Percentiles rank a stretch among this genome's conserved stretches.
Conservation (phyloP, 2,329 filamentous ascomycete species). For the Hyphodiscus sp. region DNA sequence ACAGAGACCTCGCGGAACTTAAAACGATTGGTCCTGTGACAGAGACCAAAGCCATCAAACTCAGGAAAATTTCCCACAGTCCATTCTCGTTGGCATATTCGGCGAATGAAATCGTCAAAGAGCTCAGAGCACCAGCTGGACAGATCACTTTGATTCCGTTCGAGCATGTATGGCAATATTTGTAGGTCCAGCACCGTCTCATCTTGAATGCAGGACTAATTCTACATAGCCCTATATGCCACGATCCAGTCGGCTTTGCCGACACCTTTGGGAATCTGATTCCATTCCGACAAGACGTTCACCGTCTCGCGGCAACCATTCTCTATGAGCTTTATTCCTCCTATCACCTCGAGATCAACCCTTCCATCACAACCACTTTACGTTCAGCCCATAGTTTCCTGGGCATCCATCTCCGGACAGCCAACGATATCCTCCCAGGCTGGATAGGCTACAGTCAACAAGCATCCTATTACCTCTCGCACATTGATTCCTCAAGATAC, state of each 20-base stretch:
- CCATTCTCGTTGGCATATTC: neutral
- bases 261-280: constrained; percentile 4
- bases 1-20: constrained; percentile 7
- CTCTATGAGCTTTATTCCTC: constrained; percentile 1
- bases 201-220: neutral
- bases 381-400: constrained; percentile 3
- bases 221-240: constrained; percentile 2
- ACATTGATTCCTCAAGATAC: neutral
- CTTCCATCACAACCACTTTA: neutral
- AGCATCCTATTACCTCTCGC: constrained; percentile 3
- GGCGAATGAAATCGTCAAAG: neutral
- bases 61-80: constrained; percentile 1
- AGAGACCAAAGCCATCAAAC: constrained; percentile 1
- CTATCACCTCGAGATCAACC: constrained; percentile 3
- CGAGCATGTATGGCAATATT: neutral
- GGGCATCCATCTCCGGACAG: constrained; percentile 9
- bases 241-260: constrained; percentile 4
- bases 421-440: constrained; percentile 2
- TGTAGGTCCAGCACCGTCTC: neutral
- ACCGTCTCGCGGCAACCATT: constrained; percentile 4
- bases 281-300: constrained; percentile 1
- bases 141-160: constrained; percentile 4
- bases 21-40: constrained; percentile 2
- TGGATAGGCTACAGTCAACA: constrained; percentile 3
- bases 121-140: constrained; percentile 2